These are phyloP conservation scores for Lachancea thermotolerans DNA, from an alignment of 805 yeast genomes.

Conservation along the genomic window DNA sequence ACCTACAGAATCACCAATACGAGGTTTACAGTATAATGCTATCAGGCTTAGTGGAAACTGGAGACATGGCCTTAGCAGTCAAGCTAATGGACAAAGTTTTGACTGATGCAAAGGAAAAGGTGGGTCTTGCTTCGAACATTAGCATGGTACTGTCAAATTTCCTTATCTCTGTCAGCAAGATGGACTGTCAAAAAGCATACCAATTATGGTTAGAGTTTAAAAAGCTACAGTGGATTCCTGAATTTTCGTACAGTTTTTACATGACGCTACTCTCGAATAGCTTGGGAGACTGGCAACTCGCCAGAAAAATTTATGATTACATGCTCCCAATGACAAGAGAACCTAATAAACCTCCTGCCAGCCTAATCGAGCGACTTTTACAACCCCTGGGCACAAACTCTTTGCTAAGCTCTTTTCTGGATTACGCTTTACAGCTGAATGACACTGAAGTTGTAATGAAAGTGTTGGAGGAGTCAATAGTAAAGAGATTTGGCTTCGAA, in stretches of 20 bases:
- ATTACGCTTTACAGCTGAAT: constrained; percentile 25
- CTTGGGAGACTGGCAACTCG: constrained; percentile 29
- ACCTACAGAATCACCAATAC: constrained; percentile 35
- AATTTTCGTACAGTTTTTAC: constrained; percentile 36
- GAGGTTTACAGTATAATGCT: constrained; percentile 46
- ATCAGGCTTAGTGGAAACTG: constrained; percentile 45
- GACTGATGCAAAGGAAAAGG: constrained; percentile 35
- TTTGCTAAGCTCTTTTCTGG: constrained; percentile 21
- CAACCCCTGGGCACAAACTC: constrained; percentile 23
- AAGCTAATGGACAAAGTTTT: constrained; percentile 51
- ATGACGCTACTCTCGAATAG: constrained; percentile 31
- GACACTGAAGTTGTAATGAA: constrained; percentile 32
- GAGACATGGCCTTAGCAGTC: constrained; percentile 45
- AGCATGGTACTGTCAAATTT: constrained; percentile 40
- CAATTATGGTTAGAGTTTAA: constrained; percentile 34
- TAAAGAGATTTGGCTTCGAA: constrained; percentile 30
- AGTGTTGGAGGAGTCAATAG: constrained; percentile 35
- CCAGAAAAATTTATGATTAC: constrained; percentile 33
- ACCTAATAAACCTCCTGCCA: constrained; percentile 4
- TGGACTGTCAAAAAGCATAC: constrained; percentile 31
- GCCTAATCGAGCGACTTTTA: constrained; percentile 18
- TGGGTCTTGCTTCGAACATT: constrained; percentile 31
- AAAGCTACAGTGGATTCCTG: constrained; percentile 36
- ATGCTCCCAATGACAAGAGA: constrained; percentile 32
- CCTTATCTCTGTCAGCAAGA: constrained; percentile 33